Conservation (phyloP, 2,329 filamentous ascomycete genomes). For the Elsinoe necatrix region DNA sequence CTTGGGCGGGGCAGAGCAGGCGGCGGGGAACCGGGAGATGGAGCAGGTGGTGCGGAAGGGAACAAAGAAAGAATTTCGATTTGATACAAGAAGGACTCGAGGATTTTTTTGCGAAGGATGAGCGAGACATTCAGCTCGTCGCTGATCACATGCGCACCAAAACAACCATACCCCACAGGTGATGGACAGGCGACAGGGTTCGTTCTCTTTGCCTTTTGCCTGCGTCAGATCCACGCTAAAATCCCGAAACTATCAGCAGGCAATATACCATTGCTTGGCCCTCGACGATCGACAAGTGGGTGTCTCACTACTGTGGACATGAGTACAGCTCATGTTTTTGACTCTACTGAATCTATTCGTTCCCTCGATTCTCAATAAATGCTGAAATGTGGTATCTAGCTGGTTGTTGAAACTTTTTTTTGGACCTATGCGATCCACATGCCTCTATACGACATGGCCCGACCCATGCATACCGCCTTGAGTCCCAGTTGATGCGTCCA, state of each 20-base stretch:
- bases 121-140: neutral
- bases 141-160: neutral
- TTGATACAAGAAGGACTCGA: neutral
- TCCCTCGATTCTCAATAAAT: neutral
- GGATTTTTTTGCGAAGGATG: neutral
- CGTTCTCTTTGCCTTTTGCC: neutral
- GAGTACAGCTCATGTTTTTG: too few relatives aligned
- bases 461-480: conserved; percentile 6
- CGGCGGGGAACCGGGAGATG: neutral
- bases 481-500: conserved; percentile 13
- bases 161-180: neutral
- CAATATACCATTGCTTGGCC: neutral
- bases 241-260: neutral
- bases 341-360: neutral
- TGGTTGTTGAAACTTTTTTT: conserved; percentile 29
- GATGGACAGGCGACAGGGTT: conserved; percentile 1
- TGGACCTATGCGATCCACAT: neutral
- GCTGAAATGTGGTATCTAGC: conserved; percentile 25
- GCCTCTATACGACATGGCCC: conserved; percentile 11
- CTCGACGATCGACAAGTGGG: neutral
- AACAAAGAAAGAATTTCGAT: neutral
- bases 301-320: neutral
- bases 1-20: neutral
- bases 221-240: neutral
- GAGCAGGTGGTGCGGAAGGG: neutral